Conservation (phyloP, 2,329 filamentous ascomycete genomes). For the Ilyonectria mors-panacis region DNA sequence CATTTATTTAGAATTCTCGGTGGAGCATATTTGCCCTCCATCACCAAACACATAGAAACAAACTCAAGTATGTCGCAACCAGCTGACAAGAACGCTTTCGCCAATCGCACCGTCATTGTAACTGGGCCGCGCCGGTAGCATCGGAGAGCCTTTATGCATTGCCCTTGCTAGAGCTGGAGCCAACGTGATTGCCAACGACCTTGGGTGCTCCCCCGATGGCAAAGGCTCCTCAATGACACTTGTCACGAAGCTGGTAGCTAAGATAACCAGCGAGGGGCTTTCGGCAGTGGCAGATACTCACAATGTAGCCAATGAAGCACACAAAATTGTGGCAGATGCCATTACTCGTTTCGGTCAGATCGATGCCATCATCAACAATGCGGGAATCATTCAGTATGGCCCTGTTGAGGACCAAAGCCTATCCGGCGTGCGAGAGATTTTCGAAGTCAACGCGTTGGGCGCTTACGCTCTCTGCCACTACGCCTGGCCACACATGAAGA, state of each 20-base stretch:
- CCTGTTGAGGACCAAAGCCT: conserved; percentile 10
- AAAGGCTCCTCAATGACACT: conserved; percentile 1
- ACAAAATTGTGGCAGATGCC: conserved; percentile 4
- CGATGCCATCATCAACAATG: conserved; percentile 21
- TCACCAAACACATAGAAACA: no score
- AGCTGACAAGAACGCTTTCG: not conserved
- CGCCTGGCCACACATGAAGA: conserved; percentile 21
- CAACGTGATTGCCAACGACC: conserved; percentile 12
- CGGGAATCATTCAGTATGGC: not conserved
- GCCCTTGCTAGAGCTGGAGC: conserved; percentile 7
- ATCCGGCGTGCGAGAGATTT: not conserved
- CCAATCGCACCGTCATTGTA: conserved; percentile 4
- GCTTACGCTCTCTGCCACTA: conserved; percentile 13
- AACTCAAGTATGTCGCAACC: not conserved
- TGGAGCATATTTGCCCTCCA: no score
- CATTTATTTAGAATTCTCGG: no score
- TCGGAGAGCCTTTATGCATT: conserved; percentile 2
- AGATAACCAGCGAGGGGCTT: not conserved
- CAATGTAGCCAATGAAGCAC: conserved; percentile 2
- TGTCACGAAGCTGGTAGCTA: not conserved
- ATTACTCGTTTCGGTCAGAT: conserved; percentile 12
- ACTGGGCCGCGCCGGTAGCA: conserved; percentile 14
- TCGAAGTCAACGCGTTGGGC: conserved; percentile 5
- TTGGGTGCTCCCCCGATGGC: conserved; percentile 4
- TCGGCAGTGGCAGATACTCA: conserved; percentile 5